Evolutionary conservation across 208 protist species (phyloP).

Genomic region (Crithidia brevicula): DNA sequence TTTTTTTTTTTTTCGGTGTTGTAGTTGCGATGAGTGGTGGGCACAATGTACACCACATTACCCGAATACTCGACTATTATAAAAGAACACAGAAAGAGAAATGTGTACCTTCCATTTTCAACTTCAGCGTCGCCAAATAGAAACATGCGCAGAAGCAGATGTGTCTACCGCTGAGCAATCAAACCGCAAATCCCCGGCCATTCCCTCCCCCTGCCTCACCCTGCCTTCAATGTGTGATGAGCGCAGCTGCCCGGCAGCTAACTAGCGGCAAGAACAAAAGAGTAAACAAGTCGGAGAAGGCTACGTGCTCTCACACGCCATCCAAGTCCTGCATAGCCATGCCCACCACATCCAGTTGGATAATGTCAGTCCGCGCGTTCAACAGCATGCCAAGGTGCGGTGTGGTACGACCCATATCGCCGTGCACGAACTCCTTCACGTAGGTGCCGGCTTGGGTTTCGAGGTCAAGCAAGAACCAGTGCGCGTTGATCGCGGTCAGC

Average conservation of each 20-base stretch:
- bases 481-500: constrained; percentile 71
- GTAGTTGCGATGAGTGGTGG: too few species aligned
- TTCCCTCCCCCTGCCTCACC: background rate
- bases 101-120: too few species aligned
- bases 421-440: constrained; percentile 99
- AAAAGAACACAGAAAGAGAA: too few species aligned
- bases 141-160: too few species aligned
- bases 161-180: too few species aligned
- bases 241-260: background rate
- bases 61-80: too few species aligned
- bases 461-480: constrained; percentile 93
- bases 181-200: background rate
- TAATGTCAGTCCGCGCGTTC: constrained; percentile 81
- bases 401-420: constrained; percentile 94
- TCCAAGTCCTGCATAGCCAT: constrained; percentile 82
- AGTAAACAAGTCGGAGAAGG: background rate
- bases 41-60: too few species aligned
- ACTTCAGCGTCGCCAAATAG: too few species aligned
- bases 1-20: too few species aligned
- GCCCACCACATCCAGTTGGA: constrained; percentile 97
- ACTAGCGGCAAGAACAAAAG: background rate
- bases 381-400: constrained; percentile 90
- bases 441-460: constrained; percentile 96
- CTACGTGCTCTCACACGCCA: background rate
- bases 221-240: too few species aligned